phyloP scores from a whole-genome alignment of 164 flowering plant genomes.

The Aristolochia contorta region DNA sequence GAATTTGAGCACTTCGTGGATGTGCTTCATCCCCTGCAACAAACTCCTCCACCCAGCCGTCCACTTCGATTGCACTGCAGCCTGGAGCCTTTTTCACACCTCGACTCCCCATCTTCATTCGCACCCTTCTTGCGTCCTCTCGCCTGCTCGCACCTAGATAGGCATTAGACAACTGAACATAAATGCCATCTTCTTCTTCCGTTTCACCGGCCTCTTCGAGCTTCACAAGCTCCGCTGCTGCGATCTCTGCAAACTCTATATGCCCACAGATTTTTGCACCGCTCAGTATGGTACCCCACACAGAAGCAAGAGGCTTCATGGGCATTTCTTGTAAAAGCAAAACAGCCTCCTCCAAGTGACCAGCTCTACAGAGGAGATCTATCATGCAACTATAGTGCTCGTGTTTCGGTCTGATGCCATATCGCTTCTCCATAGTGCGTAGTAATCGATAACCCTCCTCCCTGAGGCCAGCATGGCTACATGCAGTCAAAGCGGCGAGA shows the following conservation, averaged over 20 bases:
- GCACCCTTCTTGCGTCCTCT: constrained; percentile 31
- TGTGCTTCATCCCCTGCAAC: constrained; percentile 37
- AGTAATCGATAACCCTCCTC: constrained; percentile 5
- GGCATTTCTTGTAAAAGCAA: constrained; percentile 7
- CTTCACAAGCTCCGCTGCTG: neutral
- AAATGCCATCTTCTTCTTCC: neutral
- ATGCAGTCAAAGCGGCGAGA: too few relatives aligned
- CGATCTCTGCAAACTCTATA: constrained; percentile 2
- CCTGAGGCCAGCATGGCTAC: too few relatives aligned
- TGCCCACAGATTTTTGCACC: neutral
- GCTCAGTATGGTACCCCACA: constrained; percentile 2
- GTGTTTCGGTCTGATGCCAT: neutral
- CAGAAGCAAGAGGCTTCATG: constrained; percentile 5
- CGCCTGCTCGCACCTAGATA: constrained; percentile 27
- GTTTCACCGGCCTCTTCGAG: neutral
- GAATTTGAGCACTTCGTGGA: constrained; percentile 4
- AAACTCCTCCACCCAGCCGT: constrained; percentile 30
- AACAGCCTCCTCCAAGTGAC: constrained; percentile 8
- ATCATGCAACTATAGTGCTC: constrained; percentile 30
- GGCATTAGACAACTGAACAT: constrained; percentile 37
- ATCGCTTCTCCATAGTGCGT: constrained; percentile 6
- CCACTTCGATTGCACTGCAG: constrained; percentile 43
- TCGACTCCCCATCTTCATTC: constrained; percentile 29
- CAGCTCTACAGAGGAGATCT: constrained; percentile 40
- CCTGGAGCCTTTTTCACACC: constrained; percentile 40